Evolutionary conservation across 2,329 filamentous ascomycete genomes (phyloP).

Genomic region (Ceratocystis harringtonii): DNA sequence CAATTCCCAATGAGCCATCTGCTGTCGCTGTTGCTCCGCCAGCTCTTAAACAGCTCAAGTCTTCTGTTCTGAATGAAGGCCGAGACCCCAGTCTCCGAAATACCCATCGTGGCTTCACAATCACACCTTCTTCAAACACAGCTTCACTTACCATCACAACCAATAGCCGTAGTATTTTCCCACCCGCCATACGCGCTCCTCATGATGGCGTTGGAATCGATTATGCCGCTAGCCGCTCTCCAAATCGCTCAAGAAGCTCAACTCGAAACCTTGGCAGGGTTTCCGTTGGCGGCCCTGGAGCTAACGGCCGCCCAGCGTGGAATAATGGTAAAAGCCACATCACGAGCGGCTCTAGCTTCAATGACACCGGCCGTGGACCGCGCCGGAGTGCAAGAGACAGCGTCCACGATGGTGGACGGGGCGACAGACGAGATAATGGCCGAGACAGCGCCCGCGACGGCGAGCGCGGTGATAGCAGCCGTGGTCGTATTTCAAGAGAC

Average conservation of each 20-base stretch:
- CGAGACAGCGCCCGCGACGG: not conserved
- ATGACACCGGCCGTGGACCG: not conserved
- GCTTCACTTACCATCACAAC: constrained; percentile 6
- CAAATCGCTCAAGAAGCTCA: constrained; percentile 11
- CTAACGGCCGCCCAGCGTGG: not conserved
- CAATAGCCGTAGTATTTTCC: constrained; percentile 1
- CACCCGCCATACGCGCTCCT: not conserved
- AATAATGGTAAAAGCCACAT: not conserved
- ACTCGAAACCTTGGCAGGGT: constrained; percentile 9
- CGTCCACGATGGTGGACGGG: not conserved
- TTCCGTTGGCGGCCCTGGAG: not conserved
- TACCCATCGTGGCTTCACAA: not conserved
- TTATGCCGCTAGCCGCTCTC: not conserved
- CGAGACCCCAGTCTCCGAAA: not conserved
- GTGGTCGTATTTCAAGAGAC: not conserved
- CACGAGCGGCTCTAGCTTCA: not conserved
- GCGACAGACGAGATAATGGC: not conserved
- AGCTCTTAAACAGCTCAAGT: not conserved
- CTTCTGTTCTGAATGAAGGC: constrained; percentile 7
- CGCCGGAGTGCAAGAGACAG: not conserved
- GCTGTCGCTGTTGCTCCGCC: not conserved
- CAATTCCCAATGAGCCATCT: not conserved
- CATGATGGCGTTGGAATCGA: not conserved
- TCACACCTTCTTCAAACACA: not conserved
- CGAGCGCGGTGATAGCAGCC: not conserved